Conservation (phyloP, 75 land plant species). For the Sequoia sempervirens region DNA sequence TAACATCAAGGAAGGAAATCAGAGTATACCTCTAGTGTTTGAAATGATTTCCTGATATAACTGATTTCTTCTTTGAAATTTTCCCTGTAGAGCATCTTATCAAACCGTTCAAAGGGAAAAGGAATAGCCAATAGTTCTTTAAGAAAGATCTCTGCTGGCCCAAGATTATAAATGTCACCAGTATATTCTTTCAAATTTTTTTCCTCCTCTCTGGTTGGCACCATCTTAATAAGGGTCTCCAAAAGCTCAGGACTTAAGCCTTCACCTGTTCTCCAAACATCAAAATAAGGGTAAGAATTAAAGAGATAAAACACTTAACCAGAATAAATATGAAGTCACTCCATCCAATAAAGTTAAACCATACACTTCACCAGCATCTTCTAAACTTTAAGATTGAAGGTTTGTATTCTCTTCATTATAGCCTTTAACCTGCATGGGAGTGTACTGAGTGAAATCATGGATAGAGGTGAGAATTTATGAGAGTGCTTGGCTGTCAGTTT, state of each 20-base stretch:
- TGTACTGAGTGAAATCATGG: too few species aligned
- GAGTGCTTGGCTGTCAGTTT: too few species aligned
- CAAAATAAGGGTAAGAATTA: not conserved
- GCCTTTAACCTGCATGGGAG: too few species aligned
- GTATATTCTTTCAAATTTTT: slow-evolving; percentile 51
- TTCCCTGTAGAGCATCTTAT: slow-evolving; percentile 57
- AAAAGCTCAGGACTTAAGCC: slow-evolving; percentile 54
- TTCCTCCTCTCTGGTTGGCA: slow-evolving; percentile 83
- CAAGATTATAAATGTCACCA: slow-evolving; percentile 59
- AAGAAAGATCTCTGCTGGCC: slow-evolving; percentile 79
- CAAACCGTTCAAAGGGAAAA: slow-evolving; percentile 74
- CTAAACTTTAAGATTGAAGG: too few species aligned
- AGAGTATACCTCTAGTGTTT: slow-evolving; percentile 62
- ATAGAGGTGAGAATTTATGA: too few species aligned
- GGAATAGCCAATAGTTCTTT: slow-evolving; percentile 67
- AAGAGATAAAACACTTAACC: not conserved
- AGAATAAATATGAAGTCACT: not conserved
- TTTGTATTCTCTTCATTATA: too few species aligned
- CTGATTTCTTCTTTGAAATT: slow-evolving; percentile 67
- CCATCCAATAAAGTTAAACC: not conserved
- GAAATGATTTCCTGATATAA: slow-evolving; percentile 52
- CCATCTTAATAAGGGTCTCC: slow-evolving; percentile 75
- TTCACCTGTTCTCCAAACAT: slow-evolving; percentile 13
- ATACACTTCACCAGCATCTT: too few species aligned
- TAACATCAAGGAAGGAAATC: not conserved